Conservation (phyloP, 441 rosid species). For the Pelargonium cotyledonis region DNA sequence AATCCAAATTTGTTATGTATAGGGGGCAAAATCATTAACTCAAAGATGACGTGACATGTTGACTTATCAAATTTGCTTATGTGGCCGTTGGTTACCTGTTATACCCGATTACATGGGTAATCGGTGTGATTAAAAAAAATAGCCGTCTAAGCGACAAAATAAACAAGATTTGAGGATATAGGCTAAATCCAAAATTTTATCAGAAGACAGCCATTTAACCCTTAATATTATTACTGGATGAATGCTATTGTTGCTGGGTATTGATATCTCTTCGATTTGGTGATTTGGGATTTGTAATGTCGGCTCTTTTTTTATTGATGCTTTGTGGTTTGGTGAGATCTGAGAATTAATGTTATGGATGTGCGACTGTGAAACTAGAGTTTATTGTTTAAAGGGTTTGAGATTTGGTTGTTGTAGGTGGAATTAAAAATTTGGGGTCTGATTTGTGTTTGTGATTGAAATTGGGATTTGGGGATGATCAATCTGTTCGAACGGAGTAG, state of each 20-base stretch:
- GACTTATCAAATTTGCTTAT: too few relatives aligned
- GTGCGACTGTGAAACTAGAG: not conserved
- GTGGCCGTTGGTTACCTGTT: too few relatives aligned
- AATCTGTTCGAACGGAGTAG: not conserved
- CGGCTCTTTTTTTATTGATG: not conserved
- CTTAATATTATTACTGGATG: too few relatives aligned
- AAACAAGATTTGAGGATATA: too few relatives aligned
- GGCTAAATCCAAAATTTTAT: too few relatives aligned
- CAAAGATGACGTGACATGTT: too few relatives aligned
- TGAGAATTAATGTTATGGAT: not conserved
- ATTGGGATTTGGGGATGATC: not conserved
- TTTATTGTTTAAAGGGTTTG: not conserved
- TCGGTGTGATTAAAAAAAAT: too few relatives aligned
- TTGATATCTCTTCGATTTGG: not conserved
- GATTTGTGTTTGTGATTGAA: not conserved
- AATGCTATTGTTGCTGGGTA: not conserved
- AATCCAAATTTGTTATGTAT: too few relatives aligned
- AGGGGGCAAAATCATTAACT: too few relatives aligned
- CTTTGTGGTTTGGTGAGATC: not conserved
- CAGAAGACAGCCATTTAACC: too few relatives aligned
- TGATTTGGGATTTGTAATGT: not conserved
- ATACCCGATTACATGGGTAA: too few relatives aligned
- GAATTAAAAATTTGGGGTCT: not conserved
- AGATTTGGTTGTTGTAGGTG: not conserved
- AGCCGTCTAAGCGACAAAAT: too few relatives aligned